Conservation (phyloP, 1,284 basidiomycete genomes). For the Ustilago tritici region DNA sequence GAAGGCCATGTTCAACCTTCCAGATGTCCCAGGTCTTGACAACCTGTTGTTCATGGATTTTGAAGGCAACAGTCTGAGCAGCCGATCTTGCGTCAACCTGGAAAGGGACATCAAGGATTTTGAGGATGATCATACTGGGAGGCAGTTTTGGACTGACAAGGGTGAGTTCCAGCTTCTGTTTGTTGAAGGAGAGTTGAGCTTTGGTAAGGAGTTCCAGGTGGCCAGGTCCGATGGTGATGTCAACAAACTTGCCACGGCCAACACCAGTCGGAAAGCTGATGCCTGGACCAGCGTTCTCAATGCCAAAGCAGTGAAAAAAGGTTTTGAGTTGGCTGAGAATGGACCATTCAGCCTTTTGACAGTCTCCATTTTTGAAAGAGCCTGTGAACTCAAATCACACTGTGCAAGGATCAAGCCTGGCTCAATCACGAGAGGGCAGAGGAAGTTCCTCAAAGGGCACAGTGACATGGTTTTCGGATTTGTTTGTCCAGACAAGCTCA, state of each 20-base stretch:
- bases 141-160: constrained; percentile 7
- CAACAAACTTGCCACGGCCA: constrained; percentile 13
- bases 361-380: neutral
- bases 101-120: constrained; percentile 2
- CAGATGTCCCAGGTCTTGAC: constrained; percentile 6
- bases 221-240: neutral
- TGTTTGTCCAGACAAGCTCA: constrained; percentile 8
- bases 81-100: constrained; percentile 1
- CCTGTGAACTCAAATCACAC: neutral
- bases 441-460: constrained; percentile 7
- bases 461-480: neutral
- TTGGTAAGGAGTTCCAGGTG: neutral
- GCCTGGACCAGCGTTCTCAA: neutral
- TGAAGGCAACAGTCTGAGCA: constrained; percentile 8
- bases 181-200: neutral
- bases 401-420: constrained; percentile 3
- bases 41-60: neutral
- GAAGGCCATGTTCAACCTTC: constrained; percentile 1
- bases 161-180: neutral
- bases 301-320: neutral
- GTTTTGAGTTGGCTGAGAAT: constrained; percentile 6
- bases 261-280: constrained; percentile 10
- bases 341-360: constrained; percentile 1
- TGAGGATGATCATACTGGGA: neutral
- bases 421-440: constrained; percentile 4